phyloP scores from a whole-genome alignment of 208 protist genomes.

The Naegleria fowleri region DNA sequence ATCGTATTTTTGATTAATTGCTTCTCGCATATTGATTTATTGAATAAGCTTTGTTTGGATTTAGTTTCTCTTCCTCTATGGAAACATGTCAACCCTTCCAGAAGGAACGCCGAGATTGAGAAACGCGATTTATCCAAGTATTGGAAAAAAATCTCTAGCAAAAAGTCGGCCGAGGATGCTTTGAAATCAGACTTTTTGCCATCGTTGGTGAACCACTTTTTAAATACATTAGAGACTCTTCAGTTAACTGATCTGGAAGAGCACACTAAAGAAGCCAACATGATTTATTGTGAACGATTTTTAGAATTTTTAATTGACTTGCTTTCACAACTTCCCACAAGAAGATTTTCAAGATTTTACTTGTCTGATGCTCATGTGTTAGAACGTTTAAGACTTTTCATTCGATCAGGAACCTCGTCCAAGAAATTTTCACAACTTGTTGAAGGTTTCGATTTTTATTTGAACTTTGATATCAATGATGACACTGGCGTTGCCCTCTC shows the following conservation, averaged over 20 bases:
- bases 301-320: constrained; percentile 76
- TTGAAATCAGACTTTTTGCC: neutral
- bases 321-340: constrained; percentile 65
- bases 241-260: neutral
- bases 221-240: neutral
- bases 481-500: constrained; percentile 54
- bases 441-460: constrained; percentile 51
- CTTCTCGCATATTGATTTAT: neutral
- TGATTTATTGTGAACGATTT: constrained; percentile 42
- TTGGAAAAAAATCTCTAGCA: neutral
- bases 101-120: neutral
- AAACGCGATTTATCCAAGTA: neutral
- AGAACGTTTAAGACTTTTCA: constrained; percentile 30
- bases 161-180: neutral
- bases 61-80: neutral
- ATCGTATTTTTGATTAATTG: neutral
- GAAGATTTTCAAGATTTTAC: constrained; percentile 65
- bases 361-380: constrained; percentile 59
- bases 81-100: neutral
- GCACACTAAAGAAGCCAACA: neutral
- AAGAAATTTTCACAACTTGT: constrained; percentile 18
- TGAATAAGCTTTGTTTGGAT: neutral
- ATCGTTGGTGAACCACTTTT: neutral
- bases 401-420: neutral
- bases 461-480: constrained; percentile 67